A percentile compares a stretch with the other conserved stretches of the same genome.
These are phyloP conservation scores for Pachysandra terminalis DNA, from an alignment of 164 flowering plant genomes.

Conservation along the genomic window DNA sequence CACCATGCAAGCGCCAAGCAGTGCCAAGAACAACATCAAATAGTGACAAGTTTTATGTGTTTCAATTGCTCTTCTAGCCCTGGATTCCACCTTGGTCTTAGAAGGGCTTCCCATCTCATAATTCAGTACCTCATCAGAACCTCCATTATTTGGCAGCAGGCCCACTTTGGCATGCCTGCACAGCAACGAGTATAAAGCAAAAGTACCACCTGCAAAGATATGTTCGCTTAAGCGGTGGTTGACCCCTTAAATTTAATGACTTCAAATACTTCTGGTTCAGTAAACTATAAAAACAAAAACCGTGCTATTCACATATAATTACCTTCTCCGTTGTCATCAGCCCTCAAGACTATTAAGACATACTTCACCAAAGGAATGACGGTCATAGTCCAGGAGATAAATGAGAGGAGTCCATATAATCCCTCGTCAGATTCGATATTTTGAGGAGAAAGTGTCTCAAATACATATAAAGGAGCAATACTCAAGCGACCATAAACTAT, in stretches of 20 bases:
- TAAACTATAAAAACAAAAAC: not conserved
- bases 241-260: not conserved
- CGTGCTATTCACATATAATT: not conserved
- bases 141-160: slow-evolving; percentile 43
- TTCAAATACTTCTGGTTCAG: not conserved
- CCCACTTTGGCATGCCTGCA: slow-evolving; percentile 71
- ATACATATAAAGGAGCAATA: slow-evolving; percentile 61
- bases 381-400: slow-evolving; percentile 64
- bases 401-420: slow-evolving; percentile 48
- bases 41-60: slow-evolving; percentile 47
- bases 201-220: slow-evolving; percentile 55
- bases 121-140: slow-evolving; percentile 28
- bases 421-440: slow-evolving; percentile 32
- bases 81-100: no score
- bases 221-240: no score
- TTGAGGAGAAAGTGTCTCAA: slow-evolving; percentile 29
- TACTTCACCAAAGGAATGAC: slow-evolving; percentile 58
- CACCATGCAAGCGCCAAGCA: slow-evolving; percentile 65
- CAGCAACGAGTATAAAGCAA: slow-evolving; percentile 61
- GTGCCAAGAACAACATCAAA: slow-evolving; percentile 50
- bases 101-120: slow-evolving; percentile 21
- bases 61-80: slow-evolving; percentile 48
- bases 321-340: slow-evolving; percentile 73
- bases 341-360: slow-evolving; percentile 54
- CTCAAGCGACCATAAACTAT: slow-evolving; percentile 66